Percentiles rank a stretch among this genome's conserved stretches.
phyloP scores from a whole-genome alignment of 2,329 filamentous ascomycete species.

The Aureobasidium sp. region DNA sequence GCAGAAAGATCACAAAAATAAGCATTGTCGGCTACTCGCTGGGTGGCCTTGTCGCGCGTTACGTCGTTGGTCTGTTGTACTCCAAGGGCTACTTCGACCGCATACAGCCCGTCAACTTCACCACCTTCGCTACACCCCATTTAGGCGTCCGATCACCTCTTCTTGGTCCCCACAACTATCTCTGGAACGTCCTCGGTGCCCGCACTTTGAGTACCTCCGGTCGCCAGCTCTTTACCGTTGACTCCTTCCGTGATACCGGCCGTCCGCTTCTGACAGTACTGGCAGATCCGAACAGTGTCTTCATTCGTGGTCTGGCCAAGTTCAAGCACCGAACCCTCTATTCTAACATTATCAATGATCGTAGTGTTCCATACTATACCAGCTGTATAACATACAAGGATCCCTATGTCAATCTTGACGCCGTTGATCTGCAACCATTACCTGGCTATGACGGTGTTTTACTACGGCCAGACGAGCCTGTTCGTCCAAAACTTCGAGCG shows the following conservation, averaged over 20 bases:
- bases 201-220: slow-evolving; percentile 76
- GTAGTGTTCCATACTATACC: slow-evolving; percentile 75
- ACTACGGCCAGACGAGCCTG: slow-evolving; percentile 59
- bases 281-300: slow-evolving; percentile 76
- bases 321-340: slow-evolving; percentile 77
- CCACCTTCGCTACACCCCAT: slow-evolving; percentile 78
- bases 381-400: slow-evolving; percentile 70
- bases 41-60: slow-evolving; percentile 78
- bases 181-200: slow-evolving; percentile 73
- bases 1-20: slow-evolving; percentile 69
- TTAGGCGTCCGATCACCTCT: slow-evolving; percentile 47
- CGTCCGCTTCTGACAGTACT: slow-evolving; percentile 72
- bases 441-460: slow-evolving; percentile 68
- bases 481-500: slow-evolving; percentile 38
- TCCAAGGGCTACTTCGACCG: slow-evolving; percentile 72
- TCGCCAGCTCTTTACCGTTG: slow-evolving; percentile 78
- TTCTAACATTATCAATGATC: slow-evolving; percentile 80
- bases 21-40: slow-evolving; percentile 87
- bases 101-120: slow-evolving; percentile 84
- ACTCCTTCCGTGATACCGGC: slow-evolving; percentile 76
- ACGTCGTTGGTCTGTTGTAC: slow-evolving; percentile 76
- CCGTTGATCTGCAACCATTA: slow-evolving; percentile 64
- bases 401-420: slow-evolving; percentile 63
- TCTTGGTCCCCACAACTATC: slow-evolving; percentile 35
- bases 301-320: slow-evolving; percentile 67